These are phyloP conservation scores for Fusarium ambrosium DNA, from an alignment of 2,329 filamentous ascomycete species.

Conservation along the genomic window DNA sequence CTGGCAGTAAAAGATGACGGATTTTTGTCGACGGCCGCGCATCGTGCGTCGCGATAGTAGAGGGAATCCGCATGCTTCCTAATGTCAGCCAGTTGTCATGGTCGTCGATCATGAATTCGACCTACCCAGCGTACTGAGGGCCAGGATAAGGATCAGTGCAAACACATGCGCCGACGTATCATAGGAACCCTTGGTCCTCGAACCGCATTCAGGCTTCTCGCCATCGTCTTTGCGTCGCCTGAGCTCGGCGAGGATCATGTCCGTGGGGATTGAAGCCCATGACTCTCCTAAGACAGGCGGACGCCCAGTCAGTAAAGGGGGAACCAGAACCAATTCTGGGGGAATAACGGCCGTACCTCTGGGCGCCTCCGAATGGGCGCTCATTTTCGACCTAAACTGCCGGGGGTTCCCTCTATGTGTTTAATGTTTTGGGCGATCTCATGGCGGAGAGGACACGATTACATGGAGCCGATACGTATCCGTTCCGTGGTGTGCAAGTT, in stretches of 20 bases:
- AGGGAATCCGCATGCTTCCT: slow-evolving; percentile 73
- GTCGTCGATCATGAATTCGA: slow-evolving; percentile 49
- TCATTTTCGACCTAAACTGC: slow-evolving; percentile 38
- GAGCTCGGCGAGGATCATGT: slow-evolving; percentile 66
- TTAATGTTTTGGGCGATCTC: slow-evolving; percentile 35
- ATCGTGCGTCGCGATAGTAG: slow-evolving; percentile 72
- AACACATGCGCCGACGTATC: slow-evolving; percentile 77
- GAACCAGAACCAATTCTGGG: background rate
- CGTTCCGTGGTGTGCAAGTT: slow-evolving; percentile 26
- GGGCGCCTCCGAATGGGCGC: slow-evolving; percentile 29
- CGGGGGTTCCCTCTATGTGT: slow-evolving; percentile 34
- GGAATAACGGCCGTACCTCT: slow-evolving; percentile 31
- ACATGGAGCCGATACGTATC: slow-evolving; percentile 17
- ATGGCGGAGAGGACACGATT: slow-evolving; percentile 47
- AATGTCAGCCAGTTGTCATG: slow-evolving; percentile 9
- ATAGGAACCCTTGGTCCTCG: slow-evolving; percentile 67
- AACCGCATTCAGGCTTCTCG: slow-evolving; percentile 66
- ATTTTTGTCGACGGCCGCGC: slow-evolving; percentile 69
- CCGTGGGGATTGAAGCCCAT: slow-evolving; percentile 66
- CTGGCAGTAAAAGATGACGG: slow-evolving; percentile 75
- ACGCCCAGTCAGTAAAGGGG: slow-evolving; percentile 39
- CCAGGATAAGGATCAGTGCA: slow-evolving; percentile 75
- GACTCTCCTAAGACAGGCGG: slow-evolving; percentile 44
- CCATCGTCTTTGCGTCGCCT: slow-evolving; percentile 59
- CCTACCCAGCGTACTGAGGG: slow-evolving; percentile 71